Percentiles rank a stretch among this genome's conserved stretches.
phyloP scores from a whole-genome alignment of 352 stramenopile genomes.

The Blastocystis hominis region DNA sequence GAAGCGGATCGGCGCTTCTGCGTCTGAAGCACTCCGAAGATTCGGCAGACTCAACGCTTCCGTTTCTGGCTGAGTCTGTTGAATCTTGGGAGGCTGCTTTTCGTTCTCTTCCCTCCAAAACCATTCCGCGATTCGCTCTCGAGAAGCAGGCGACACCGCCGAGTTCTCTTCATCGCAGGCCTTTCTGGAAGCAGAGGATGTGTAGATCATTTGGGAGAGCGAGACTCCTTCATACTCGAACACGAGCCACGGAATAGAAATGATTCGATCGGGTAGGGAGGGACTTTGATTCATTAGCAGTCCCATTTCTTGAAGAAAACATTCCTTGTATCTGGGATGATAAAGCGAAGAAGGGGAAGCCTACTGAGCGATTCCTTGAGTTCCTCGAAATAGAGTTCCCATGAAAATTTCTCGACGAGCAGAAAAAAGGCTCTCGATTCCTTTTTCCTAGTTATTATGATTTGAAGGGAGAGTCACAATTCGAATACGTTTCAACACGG shows the following conservation, averaged over 20 bases:
- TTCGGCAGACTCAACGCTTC: no score
- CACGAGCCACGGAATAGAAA: slow-evolving; percentile 51
- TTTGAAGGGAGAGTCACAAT: neutral
- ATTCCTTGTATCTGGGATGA: slow-evolving; percentile 12
- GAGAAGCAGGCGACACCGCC: neutral
- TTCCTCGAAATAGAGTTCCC: slow-evolving; percentile 15
- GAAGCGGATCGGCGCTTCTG: no score
- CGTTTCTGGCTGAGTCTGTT: neutral
- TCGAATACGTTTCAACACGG: slow-evolving; percentile 54
- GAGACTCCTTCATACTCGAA: slow-evolving; percentile 49
- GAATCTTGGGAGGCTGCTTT: neutral
- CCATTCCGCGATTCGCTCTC: neutral
- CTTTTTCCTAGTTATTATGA: slow-evolving; percentile 17
- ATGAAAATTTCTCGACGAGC: slow-evolving; percentile 53
- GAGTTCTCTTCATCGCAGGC: neutral
- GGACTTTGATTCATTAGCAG: slow-evolving; percentile 36
- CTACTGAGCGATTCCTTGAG: slow-evolving; percentile 23
- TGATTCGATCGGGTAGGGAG: slow-evolving; percentile 17
- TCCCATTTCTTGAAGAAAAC: slow-evolving; percentile 49
- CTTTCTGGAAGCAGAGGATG: neutral
- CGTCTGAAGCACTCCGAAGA: no score
- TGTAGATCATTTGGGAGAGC: slow-evolving; percentile 35
- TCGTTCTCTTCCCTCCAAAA: neutral
- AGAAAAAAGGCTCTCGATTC: slow-evolving; percentile 41
- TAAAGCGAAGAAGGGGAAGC: neutral